phyloP scores from a whole-genome alignment of 208 protist species.

The Crithidia expoeki region DNA sequence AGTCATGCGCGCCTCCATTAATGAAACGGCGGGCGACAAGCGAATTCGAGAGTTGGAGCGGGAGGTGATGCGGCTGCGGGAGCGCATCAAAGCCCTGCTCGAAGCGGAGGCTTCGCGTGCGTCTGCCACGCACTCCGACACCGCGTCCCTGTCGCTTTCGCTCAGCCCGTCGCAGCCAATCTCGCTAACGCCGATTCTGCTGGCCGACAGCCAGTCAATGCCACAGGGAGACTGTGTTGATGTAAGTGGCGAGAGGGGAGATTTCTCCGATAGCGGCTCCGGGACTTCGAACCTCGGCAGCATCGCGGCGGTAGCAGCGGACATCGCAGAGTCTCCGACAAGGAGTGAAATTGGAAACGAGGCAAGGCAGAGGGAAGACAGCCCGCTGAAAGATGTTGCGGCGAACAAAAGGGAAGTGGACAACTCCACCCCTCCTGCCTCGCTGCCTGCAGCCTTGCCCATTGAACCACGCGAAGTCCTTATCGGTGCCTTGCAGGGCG shows the following conservation, averaged over 20 bases:
- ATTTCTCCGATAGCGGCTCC: no score
- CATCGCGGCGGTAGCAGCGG: no score
- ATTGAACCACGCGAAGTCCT: constrained; percentile 6
- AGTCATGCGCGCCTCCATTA: constrained; percentile 85
- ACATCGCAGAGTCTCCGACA: neutral
- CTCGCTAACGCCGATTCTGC: neutral
- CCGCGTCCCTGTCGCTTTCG: constrained; percentile 3
- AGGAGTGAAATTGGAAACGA: no score
- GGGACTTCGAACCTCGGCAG: no score
- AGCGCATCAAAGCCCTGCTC: constrained; percentile 65
- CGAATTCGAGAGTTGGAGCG: constrained; percentile 88
- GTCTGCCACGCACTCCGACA: neutral
- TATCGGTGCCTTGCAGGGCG: constrained; percentile 46
- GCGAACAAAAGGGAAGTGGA: no score
- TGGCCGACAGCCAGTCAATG: constrained; percentile 9
- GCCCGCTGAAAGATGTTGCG: no score
- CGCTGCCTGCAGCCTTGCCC: neutral
- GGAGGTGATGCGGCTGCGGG: constrained; percentile 67
- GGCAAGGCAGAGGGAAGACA: no score
- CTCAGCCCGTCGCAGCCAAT: constrained; percentile 1
- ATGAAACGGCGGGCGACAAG: constrained; percentile 86
- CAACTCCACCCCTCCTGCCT: neutral
- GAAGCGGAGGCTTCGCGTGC: constrained; percentile 17
- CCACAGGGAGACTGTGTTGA: no score
- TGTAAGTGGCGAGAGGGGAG: no score